Evolutionary conservation across 495 filamentous ascomycete species (phyloP).

Genomic region (Neurospora tetrasperma): DNA sequence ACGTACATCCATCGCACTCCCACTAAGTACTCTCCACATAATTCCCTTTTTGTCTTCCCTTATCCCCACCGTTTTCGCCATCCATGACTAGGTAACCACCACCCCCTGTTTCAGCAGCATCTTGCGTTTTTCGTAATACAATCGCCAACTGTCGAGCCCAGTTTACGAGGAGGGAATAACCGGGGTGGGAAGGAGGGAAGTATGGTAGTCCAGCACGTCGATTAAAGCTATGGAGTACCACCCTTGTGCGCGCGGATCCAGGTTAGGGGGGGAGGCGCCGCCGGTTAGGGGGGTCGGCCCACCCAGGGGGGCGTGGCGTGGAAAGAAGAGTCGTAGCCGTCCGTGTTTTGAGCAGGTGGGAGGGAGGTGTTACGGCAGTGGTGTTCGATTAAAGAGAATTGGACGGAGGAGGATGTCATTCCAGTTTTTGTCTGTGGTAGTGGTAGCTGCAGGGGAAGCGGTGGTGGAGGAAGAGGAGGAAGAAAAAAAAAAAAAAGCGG

Average conservation of each 20-base stretch:
- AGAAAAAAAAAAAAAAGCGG: too few relatives aligned
- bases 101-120: constrained; percentile 37
- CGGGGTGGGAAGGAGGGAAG: neutral
- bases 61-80: constrained; percentile 22
- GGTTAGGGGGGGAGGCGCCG: too few relatives aligned
- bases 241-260: constrained; percentile 49
- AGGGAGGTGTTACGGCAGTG: too few relatives aligned
- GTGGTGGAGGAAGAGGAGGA: too few relatives aligned
- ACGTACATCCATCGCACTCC: constrained; percentile 51
- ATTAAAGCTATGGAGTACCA: constrained; percentile 52
- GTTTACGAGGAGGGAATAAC: too few relatives aligned
- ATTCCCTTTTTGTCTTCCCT: constrained; percentile 32
- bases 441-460: too few relatives aligned
- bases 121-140: constrained; percentile 34
- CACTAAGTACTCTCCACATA: constrained; percentile 54
- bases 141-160: constrained; percentile 32
- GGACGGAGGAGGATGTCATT: constrained; percentile 41
- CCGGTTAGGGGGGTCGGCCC: too few relatives aligned
- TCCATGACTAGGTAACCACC: constrained; percentile 55
- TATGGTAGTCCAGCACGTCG: constrained; percentile 2
- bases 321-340: constrained; percentile 34
- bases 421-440: neutral
- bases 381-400: constrained; percentile 42
- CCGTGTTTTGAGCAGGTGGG: too few relatives aligned
- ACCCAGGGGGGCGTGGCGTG: too few relatives aligned